Evolutionary conservation across 768 basidiomycete species (phyloP).

Genomic region (Leccinum truebloodii): DNA sequence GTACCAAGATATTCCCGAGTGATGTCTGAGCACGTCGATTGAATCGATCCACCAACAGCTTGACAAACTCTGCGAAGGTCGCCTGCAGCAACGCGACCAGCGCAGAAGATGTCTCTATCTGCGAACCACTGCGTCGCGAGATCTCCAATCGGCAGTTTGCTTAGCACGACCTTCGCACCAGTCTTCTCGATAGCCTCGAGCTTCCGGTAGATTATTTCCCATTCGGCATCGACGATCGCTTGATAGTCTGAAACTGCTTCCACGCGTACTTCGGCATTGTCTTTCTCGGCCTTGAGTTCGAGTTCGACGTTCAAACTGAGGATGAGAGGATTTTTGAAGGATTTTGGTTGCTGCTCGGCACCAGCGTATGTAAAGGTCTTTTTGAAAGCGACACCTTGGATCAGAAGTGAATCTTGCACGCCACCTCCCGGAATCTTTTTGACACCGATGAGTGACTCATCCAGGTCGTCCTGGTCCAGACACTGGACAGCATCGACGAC

Average conservation of each 20-base stretch:
- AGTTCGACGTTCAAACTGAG: slow-evolving; percentile 96
- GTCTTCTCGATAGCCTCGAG: slow-evolving; percentile 94
- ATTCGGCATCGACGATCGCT: slow-evolving; percentile 98
- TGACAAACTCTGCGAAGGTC: slow-evolving; percentile 94
- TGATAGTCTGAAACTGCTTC: slow-evolving; percentile 98
- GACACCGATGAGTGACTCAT: slow-evolving; percentile 94
- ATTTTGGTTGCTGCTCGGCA: slow-evolving; percentile 97
- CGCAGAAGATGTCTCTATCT: slow-evolving; percentile 98
- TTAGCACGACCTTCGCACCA: slow-evolving; percentile 95
- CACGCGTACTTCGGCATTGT: slow-evolving; percentile 97
- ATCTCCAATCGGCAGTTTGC: slow-evolving; percentile 98
- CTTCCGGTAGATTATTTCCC: slow-evolving; percentile 99
- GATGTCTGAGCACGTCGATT: slow-evolving; percentile 96
- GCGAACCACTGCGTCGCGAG: slow-evolving; percentile 99
- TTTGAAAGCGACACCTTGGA: slow-evolving; percentile 95
- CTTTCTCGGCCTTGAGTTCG: slow-evolving; percentile 98
- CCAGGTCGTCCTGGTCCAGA: slow-evolving; percentile 89
- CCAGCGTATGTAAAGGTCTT: slow-evolving; percentile 99
- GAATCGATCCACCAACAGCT: slow-evolving; percentile 92
- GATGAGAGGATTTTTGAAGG: slow-evolving; percentile 84
- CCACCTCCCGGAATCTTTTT: slow-evolving; percentile 98
- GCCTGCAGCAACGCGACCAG: slow-evolving; percentile 87
- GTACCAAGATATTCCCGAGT: slow-evolving; percentile 85
- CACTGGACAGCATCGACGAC: slow-evolving; percentile 96
- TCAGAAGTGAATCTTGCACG: slow-evolving; percentile 91